Evolutionary conservation across 352 stramenopile species (phyloP).

Genomic region (Blastocystis sp.): DNA sequence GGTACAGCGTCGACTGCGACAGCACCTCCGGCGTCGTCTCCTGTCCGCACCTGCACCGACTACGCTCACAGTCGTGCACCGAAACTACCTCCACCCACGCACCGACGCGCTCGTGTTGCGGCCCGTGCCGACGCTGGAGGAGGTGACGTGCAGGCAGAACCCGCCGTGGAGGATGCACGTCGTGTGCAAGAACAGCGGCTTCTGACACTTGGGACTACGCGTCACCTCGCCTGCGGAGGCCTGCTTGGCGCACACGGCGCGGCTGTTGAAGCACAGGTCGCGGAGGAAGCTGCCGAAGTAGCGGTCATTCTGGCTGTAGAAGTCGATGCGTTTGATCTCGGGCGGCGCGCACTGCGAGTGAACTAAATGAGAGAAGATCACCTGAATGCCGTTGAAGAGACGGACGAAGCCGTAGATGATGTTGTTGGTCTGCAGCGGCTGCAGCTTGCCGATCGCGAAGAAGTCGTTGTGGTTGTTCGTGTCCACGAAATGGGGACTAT

Average conservation of each 20-base stretch:
- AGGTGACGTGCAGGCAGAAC: constrained; percentile 1
- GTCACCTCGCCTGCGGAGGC: background rate
- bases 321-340: constrained; percentile 67
- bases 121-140: constrained; percentile 8
- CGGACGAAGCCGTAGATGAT: constrained; percentile 47
- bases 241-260: constrained; percentile 1
- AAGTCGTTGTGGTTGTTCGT: constrained; percentile 63
- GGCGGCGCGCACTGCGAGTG: constrained; percentile 5
- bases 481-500: constrained; percentile 45
- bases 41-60: constrained; percentile 60
- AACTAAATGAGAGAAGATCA: background rate
- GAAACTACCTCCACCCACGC: constrained; percentile 33
- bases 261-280: constrained; percentile 22
- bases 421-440: constrained; percentile 2
- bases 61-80: background rate
- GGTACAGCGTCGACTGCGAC: background rate
- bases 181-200: constrained; percentile 23
- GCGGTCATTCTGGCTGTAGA: constrained; percentile 63
- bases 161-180: constrained; percentile 33
- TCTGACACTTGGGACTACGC: constrained; percentile 35
- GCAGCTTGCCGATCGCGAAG: constrained; percentile 31
- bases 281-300: constrained; percentile 46
- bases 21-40: constrained; percentile 46
- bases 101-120: background rate
- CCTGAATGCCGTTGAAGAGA: constrained; percentile 32